phyloP scores from a whole-genome alignment of 306 rosid species.

The Dicorynia guianensis region DNA sequence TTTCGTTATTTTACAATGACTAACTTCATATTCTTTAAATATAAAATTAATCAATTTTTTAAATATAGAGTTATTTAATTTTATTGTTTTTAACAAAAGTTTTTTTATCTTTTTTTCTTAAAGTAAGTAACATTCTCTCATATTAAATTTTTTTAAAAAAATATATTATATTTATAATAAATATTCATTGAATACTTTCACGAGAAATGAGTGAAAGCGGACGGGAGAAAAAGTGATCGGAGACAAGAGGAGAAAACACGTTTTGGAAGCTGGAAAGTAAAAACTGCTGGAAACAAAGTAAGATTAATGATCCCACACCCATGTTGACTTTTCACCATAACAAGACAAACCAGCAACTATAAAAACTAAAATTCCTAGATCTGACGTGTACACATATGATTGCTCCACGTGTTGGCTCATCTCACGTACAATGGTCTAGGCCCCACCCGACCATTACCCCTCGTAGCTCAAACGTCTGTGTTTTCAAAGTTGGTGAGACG shows the following conservation, averaged over 20 bases:
- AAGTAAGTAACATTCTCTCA: too few relatives aligned
- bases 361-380: too few relatives aligned
- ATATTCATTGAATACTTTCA: constrained; percentile 33
- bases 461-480: constrained; percentile 37
- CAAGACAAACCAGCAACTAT: not conserved
- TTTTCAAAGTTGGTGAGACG: constrained; percentile 70
- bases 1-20: too few relatives aligned
- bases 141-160: too few relatives aligned
- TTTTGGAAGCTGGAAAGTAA: not conserved
- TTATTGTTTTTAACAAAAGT: too few relatives aligned
- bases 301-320: constrained; percentile 54
- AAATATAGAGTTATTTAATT: too few relatives aligned
- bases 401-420: constrained; percentile 42
- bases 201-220: not conserved
- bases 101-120: too few relatives aligned
- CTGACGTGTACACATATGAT: not conserved
- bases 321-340: constrained; percentile 56
- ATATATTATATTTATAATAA: too few relatives aligned
- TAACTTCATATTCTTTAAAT: too few relatives aligned
- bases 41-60: too few relatives aligned
- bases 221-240: not conserved
- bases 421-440: not conserved
- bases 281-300: not conserved
- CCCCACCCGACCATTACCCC: constrained; percentile 52
- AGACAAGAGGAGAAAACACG: not conserved